These are phyloP conservation scores for Alternaria tenuissima DNA, from an alignment of 2,329 filamentous ascomycete genomes.

Conservation along the genomic window DNA sequence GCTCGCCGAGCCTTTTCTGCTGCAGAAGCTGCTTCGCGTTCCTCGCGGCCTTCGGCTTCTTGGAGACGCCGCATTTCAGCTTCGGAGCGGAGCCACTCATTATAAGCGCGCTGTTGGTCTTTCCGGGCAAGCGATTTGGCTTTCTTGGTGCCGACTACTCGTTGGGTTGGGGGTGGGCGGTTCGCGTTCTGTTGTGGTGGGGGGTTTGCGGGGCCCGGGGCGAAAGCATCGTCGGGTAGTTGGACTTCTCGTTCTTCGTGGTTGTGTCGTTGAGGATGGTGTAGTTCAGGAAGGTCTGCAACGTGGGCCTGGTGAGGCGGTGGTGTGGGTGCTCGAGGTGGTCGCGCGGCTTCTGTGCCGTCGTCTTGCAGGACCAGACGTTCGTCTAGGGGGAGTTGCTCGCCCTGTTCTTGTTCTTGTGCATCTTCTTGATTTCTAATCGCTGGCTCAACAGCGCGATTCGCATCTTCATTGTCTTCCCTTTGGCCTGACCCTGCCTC, in stretches of 20 bases:
- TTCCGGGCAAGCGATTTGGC: constrained; percentile 57
- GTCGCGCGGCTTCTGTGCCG: constrained; percentile 13
- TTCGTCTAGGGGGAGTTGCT: constrained; percentile 36
- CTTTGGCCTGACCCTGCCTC: constrained; percentile 9
- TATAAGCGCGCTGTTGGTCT: constrained; percentile 56
- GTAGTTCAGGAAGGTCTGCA: constrained; percentile 13
- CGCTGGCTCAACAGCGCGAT: neutral
- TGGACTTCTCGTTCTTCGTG: constrained; percentile 4
- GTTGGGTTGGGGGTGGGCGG: constrained; percentile 35
- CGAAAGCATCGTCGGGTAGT: constrained; percentile 23
- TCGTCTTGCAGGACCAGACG: constrained; percentile 36
- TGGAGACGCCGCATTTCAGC: constrained; percentile 55
- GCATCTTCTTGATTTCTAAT: neutral
- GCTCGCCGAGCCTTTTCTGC: constrained; percentile 49
- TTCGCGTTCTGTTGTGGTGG: constrained; percentile 22
- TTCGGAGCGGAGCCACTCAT: constrained; percentile 60
- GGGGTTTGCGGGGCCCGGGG: constrained; percentile 45
- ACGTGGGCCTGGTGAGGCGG: constrained; percentile 26
- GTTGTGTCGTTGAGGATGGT: neutral
- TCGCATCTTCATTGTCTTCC: neutral
- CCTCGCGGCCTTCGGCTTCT: constrained; percentile 54
- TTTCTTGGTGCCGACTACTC: constrained; percentile 58
- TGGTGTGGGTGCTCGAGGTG: constrained; percentile 39
- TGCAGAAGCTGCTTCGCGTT: constrained; percentile 56
- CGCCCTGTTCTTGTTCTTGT: constrained; percentile 7